Base-by-base conservation (phyloP, 306 rosid genomes). In the Prunus fruticosa region DNA sequence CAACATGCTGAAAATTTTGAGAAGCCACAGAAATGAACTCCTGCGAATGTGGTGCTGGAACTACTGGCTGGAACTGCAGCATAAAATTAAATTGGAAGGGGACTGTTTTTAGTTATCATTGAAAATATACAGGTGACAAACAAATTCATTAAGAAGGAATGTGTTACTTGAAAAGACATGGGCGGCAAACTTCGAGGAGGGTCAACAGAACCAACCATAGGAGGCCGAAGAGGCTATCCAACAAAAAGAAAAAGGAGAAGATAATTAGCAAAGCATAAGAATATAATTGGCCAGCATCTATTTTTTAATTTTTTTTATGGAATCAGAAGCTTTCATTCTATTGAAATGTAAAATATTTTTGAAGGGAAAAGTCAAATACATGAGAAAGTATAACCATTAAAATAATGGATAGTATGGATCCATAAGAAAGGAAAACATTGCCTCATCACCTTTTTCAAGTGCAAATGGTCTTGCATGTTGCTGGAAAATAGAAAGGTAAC, bases 171-270 rank as follows among this genome's bases (percentile, higher is more conserved):
- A 80, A 85, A 85, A 71, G 93, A 63, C 90, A 90, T 88, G 2
- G 91, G 86, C 8, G 92, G 90, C 83, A 85, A 85, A 76, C 78
- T 75, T 77, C 92, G 90, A 57, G 88, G 91, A 74, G 95, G 93
- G 69, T 93, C 98, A 90, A 86, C 75, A 23, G 91, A 71, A 89
- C 93, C 90, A 67, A 82, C 78, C 10, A 87, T 71, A 8, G 93
- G 92, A 80, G 92, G 93, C 83, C 91, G 92, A 71, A 88, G 78
- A 85, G 93, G 96, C 97, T 91, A 47, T 71, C 74, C 46, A 73
- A 65, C 23, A 73, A 64, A 66, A 69, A 57, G 11, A 71, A 68
- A 76, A 38, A 58, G 18, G 67, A 41, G 23, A 38, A 56, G 62
- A 41, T 8, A 49, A 70, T 68, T 61, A 22, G 43, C 28, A 57